These are phyloP conservation scores for Xylariaceae sp. DNA, from an alignment of 2,329 filamentous ascomycete genomes.

Conservation along the genomic window DNA sequence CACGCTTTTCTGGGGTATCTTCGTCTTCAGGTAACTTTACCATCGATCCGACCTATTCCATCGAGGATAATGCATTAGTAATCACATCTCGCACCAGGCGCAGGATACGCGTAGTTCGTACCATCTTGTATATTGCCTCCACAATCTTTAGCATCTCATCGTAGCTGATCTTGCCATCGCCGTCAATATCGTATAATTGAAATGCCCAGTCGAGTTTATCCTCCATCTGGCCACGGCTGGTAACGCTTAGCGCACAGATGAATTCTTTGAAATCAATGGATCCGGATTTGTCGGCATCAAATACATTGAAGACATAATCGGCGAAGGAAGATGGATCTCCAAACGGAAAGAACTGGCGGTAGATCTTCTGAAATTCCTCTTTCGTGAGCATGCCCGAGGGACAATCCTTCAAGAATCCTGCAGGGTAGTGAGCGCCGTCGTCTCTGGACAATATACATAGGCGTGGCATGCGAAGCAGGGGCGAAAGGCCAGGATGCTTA, in stretches of 20 bases:
- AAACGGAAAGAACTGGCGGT: constrained; percentile 99
- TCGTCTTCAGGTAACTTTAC: constrained; percentile 98
- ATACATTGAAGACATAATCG: constrained; percentile 99
- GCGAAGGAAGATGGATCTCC: constrained; percentile 97
- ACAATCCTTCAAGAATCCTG: constrained; percentile 98
- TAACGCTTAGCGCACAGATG: constrained; percentile 96
- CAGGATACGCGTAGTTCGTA: constrained; percentile 48
- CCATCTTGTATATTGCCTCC: constrained; percentile 99
- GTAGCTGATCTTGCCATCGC: constrained; percentile 98
- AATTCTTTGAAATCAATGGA: constrained; percentile 99
- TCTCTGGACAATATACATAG: too few relatives aligned
- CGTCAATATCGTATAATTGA: constrained; percentile 98
- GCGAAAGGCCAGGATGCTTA: constrained; percentile 57
- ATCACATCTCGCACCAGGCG: constrained; percentile 3
- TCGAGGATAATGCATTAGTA: constrained; percentile 3
- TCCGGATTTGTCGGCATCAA: constrained; percentile 95
- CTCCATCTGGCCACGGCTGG: constrained; percentile 97
- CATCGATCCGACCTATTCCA: constrained; percentile 95
- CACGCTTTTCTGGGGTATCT: constrained; percentile 97
- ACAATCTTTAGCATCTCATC: constrained; percentile 99
- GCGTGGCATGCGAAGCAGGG: too few relatives aligned
- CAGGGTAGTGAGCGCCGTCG: constrained; percentile 10
- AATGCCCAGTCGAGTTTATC: constrained; percentile 99
- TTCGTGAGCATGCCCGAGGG: constrained; percentile 96
- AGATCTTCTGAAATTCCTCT: constrained; percentile 99